Evolutionary conservation across 1,284 basidiomycete genomes (phyloP), one percentile per base, ranked within the genome.

Genomic region (Rhodotorula sp.): DNA sequence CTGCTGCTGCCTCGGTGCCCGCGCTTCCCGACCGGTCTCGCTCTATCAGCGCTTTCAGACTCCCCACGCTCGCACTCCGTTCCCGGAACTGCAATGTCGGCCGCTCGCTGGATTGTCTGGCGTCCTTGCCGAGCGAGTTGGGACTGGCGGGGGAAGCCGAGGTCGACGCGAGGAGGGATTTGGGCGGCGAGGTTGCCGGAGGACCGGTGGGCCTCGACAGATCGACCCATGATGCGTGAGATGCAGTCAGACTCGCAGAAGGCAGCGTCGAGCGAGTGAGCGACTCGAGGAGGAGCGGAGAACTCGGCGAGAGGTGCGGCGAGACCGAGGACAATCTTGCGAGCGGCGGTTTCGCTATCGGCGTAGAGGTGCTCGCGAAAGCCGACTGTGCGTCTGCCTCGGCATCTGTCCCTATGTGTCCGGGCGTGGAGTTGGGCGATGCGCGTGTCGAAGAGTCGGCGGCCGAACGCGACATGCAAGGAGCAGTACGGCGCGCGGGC

Each of bases 231-330:
- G 57, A 26, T 26, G 69, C 62, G n/a, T 43, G 31, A 10, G 65
- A 45, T 15, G 50, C 45, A 0, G 69, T 63, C 6, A 90, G 80
- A 2, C 87, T 87, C 2, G 88, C 82, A 23, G 86, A 88, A 26
- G 90, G 89, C 54, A 89, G 83, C 0, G 88, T 87, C 2, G 86
- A 83, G 61, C 87, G 85, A 14, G 88, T 84, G 60, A 90, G 85
- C 75, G 80, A 84, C 74, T 86, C 85, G 71, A 90, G 82, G 71
- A 88, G 85, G 55, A 86, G 84, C 6, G 88, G 87, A 2, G 85
- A 67, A 19, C 23, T n/a, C 8, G 50, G 52, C 21, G 43, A 12
- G 15, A 55, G 43, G 1, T 28, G 45, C 14, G 62, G 14, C 26
- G n/a, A 26, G 12, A n/a, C n/a, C 14, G 62, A 56, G 12, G 43